Percentiles rank a stretch among this genome's conserved stretches.
phyloP scores from a whole-genome alignment of 768 basidiomycete species.

The Cubamyces lactineus region DNA sequence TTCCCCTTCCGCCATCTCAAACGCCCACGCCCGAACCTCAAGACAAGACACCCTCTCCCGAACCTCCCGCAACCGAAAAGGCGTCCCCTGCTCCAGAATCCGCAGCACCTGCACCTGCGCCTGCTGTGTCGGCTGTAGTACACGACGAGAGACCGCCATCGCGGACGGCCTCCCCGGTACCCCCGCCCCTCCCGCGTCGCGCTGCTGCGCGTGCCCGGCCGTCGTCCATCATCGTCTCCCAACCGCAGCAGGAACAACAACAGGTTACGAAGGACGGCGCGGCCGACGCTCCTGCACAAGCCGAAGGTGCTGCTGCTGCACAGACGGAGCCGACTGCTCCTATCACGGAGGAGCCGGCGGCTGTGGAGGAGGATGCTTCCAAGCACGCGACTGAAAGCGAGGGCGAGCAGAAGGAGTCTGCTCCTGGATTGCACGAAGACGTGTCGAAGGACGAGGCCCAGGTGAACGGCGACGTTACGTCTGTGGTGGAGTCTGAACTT shows the following conservation, averaged over 20 bases:
- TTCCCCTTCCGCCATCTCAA: conserved; percentile 28
- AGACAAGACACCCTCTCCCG: not conserved
- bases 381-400: not conserved
- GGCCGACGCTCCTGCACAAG: not conserved
- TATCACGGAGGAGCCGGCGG: conserved; percentile 14
- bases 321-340: conserved; percentile 1
- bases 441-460: not conserved
- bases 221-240: conserved; percentile 27
- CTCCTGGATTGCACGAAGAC: not conserved
- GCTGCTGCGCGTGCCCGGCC: conserved; percentile 58
- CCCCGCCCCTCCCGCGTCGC: conserved; percentile 67
- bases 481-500: not conserved
- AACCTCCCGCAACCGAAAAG: not conserved
- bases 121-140: not conserved
- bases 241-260: not conserved
- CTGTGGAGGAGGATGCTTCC: not conserved
- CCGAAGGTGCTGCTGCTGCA: not conserved
- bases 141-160: conserved; percentile 16
- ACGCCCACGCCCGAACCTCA: conserved; percentile 21
- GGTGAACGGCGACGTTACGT: conserved; percentile 2
- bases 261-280: not conserved
- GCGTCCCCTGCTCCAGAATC: not conserved
- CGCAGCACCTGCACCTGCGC: not conserved
- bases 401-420: not conserved
- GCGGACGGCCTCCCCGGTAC: conserved; percentile 36